Conservation (phyloP, 2,329 filamentous ascomycete species). For the Exophiala phaeomuriformis region DNA sequence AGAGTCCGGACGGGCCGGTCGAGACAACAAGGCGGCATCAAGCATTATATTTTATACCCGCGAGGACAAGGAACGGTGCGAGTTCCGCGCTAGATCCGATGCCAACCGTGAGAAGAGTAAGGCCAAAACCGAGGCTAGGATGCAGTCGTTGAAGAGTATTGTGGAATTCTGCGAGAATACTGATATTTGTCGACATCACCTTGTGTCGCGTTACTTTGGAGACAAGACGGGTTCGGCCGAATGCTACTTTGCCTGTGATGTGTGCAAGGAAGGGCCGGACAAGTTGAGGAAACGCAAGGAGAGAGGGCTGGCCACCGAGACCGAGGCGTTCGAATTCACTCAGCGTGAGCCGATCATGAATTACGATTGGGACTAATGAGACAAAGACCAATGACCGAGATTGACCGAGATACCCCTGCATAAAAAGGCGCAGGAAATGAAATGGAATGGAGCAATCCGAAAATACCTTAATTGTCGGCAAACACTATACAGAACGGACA, state of each 20-base stretch:
- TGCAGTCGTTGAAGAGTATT: slow-evolving; percentile 60
- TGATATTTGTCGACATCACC: slow-evolving; percentile 62
- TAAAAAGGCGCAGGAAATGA: background rate
- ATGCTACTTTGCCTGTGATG: slow-evolving; percentile 71
- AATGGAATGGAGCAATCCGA: too few species aligned
- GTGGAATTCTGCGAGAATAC: slow-evolving; percentile 76
- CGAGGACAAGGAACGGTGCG: slow-evolving; percentile 66
- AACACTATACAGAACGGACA: too few species aligned
- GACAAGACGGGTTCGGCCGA: slow-evolving; percentile 29
- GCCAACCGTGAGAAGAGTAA: slow-evolving; percentile 30
- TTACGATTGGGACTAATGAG: slow-evolving; percentile 24
- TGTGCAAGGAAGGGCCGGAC: slow-evolving; percentile 59
- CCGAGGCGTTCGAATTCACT: slow-evolving; percentile 29
- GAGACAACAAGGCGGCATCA: slow-evolving; percentile 77
- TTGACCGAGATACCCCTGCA: slow-evolving; percentile 2
- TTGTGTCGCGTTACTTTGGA: slow-evolving; percentile 72
- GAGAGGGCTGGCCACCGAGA: slow-evolving; percentile 29
- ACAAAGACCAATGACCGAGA: background rate
- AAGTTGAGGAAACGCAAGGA: slow-evolving; percentile 52
- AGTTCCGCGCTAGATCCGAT: slow-evolving; percentile 9
- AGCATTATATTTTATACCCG: slow-evolving; percentile 89
- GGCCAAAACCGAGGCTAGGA: slow-evolving; percentile 43
- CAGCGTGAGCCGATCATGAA: slow-evolving; percentile 25
- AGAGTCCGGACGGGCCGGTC: slow-evolving; percentile 83
- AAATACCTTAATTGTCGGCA: too few species aligned